Evolutionary conservation across 495 filamentous ascomycete species (phyloP).

Genomic region (Trichoderma parareesei): DNA sequence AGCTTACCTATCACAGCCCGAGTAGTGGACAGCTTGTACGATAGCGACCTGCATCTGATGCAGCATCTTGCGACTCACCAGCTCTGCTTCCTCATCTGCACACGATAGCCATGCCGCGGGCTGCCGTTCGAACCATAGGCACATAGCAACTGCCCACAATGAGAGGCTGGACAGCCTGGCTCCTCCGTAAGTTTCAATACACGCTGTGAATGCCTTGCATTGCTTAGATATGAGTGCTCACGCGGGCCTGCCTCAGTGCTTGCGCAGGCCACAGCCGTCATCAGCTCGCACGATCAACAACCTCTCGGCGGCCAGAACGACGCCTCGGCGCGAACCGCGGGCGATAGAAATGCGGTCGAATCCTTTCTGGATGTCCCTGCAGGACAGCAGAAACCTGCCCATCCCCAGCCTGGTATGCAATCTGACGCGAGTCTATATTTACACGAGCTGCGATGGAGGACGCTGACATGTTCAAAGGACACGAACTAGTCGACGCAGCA

Average conservation of each 20-base stretch:
- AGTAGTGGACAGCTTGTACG: conserved; percentile 11
- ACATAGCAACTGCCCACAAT: conserved; percentile 33
- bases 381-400: conserved; percentile 19
- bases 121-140: not conserved
- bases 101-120: conserved; percentile 8
- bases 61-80: not conserved
- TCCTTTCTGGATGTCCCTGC: not conserved
- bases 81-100: not conserved
- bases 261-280: conserved; percentile 33
- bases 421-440: conserved; percentile 20
- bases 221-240: conserved; percentile 4
- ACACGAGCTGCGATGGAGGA: conserved; percentile 14
- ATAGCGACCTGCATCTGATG: not conserved
- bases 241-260: conserved; percentile 29
- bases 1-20: not conserved
- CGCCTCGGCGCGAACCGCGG: not conserved
- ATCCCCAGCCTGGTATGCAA: conserved; percentile 4
- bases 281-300: conserved; percentile 29
- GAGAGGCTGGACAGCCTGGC: conserved; percentile 33
- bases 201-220: not conserved
- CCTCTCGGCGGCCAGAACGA: conserved; percentile 23
- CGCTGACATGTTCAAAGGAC: conserved; percentile 25
- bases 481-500: conserved; percentile 37
- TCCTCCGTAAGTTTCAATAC: conserved; percentile 30
- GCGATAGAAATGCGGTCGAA: not conserved